A percentile compares a stretch with the other conserved stretches of the same genome.
phyloP scores from a whole-genome alignment of 2,329 filamentous ascomycete species.

The Blastomyces percursus region DNA sequence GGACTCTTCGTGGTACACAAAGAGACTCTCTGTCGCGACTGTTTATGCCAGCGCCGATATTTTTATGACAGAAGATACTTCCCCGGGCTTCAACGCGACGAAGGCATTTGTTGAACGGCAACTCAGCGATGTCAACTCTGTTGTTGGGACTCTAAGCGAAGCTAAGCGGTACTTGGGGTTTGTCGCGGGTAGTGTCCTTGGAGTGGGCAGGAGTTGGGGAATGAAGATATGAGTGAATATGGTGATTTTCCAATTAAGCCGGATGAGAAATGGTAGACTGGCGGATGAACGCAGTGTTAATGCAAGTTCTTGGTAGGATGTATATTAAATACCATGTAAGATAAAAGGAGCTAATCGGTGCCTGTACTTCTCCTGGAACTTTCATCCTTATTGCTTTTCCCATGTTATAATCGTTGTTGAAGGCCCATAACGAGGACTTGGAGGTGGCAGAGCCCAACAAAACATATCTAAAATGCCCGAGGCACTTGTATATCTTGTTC shows the following conservation, averaged over 20 bases:
- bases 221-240: conserved; percentile 51
- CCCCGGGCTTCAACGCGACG: conserved; percentile 62
- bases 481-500: not conserved
- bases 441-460: not conserved
- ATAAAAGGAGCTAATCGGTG: not conserved
- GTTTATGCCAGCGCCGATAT: conserved; percentile 74
- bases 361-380: not conserved
- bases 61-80: conserved; percentile 86
- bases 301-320: not conserved
- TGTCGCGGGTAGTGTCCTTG: conserved; percentile 62
- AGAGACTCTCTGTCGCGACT: conserved; percentile 50
- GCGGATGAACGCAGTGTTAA: not conserved
- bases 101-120: conserved; percentile 67
- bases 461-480: not conserved
- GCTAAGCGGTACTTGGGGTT: conserved; percentile 73
- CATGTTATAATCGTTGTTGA: not conserved
- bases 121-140: conserved; percentile 54
- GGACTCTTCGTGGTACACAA: conserved; percentile 80
- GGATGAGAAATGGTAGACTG: too few species aligned
- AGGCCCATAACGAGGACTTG: not conserved
- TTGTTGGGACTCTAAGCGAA: conserved; percentile 53
- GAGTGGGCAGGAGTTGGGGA: conserved; percentile 79
- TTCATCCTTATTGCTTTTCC: not conserved
- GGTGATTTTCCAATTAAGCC: not conserved
- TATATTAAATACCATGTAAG: not conserved